Base-by-base conservation (phyloP, 306 rosid species). In the Quercus cerris region DNA sequence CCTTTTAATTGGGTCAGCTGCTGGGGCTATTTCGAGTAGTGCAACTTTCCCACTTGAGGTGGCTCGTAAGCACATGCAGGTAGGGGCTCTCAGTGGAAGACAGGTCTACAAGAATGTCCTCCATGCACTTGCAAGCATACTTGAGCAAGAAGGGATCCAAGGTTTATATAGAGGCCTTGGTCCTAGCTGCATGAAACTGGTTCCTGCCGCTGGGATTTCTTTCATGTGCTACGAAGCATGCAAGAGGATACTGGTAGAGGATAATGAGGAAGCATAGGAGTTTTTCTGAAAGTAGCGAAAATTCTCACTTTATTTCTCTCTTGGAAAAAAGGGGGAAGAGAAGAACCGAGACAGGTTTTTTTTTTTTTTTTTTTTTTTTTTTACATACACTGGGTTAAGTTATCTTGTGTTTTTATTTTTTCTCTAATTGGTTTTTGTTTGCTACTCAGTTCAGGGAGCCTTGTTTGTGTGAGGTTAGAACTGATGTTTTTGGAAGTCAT, bases 221-320 rank as follows among this genome's bases (percentile, higher is more conserved):
- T 93, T 95, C 75, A 95, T 95, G 99, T 95, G 99, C 80, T 95
- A 95, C 2, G 99, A 95, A 85, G 97, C 97, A n/a, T 91, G 95
- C 90, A 95, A 95, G 94, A 88, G 77, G 84, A 82, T 95, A 81
- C 81, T 95, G 55, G 81, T 95, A 15, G 98, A 95, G 72, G 31
- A 81, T 0, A 87, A 84, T 0, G 90, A 87, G 2, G 88, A 94
- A 78, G 91, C 84, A 10, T 89, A 88, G 87, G 59, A 30, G 28
- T 56, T 64, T 35, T 35, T 15, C 15, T 33, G 17, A 19, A 30
- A 22, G 7, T 41, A 31, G 14, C 28, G 35, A 72, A 57, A 56
- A 14, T 19, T 77, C 22, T 4, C 44, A 35, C 55, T 25, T 68
- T 44, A 28, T 33, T n/a, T 41, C 28, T 77, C 30, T 41, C 68